Conservation (phyloP, 345 rosid genomes). For the Citrus trifoliata region DNA sequence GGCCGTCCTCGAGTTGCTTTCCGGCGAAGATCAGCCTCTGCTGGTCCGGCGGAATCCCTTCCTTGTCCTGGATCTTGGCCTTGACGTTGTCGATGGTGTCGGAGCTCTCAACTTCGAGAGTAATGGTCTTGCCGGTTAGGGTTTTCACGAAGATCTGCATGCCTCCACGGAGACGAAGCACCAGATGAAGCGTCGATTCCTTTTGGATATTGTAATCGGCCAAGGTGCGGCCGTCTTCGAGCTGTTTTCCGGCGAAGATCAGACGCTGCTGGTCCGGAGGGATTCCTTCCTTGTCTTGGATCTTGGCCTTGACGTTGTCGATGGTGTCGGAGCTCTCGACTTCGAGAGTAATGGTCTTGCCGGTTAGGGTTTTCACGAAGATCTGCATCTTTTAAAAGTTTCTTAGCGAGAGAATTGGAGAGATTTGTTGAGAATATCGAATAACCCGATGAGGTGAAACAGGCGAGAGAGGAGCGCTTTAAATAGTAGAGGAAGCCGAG, state of each 20-base stretch:
- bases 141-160: neutral
- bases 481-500: neutral
- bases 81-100: too few relatives aligned
- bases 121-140: neutral
- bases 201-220: too few relatives aligned
- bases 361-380: neutral
- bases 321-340: too few relatives aligned
- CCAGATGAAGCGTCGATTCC: too few relatives aligned
- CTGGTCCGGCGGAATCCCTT: too few relatives aligned
- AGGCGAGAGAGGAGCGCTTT: neutral
- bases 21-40: too few relatives aligned
- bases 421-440: too few relatives aligned
- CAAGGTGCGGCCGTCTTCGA: neutral
- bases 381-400: neutral
- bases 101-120: neutral
- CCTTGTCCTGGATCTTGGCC: too few relatives aligned
- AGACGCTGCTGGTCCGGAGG: too few relatives aligned
- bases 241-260: neutral
- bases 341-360: neutral
- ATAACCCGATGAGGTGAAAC: fast-evolving
- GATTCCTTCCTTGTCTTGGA: too few relatives aligned
- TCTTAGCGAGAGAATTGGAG: neutral
- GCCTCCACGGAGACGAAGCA: too few relatives aligned
- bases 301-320: too few relatives aligned
- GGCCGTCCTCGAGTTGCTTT: neutral